Evolutionary conservation across 768 basidiomycete species (phyloP).

Genomic region (Floccularia luteovirens): DNA sequence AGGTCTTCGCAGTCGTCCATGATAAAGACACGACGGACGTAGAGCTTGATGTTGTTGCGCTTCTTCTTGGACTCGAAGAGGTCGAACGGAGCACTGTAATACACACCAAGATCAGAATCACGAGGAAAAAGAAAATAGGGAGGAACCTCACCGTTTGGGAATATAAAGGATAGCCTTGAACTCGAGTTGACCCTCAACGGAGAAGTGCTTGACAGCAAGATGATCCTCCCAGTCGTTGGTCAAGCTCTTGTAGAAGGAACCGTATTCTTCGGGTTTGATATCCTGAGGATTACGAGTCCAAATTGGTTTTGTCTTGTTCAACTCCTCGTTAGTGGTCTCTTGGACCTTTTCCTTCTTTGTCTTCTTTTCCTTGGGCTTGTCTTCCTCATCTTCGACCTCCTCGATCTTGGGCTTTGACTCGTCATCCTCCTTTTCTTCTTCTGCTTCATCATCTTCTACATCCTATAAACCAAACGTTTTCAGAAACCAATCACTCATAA

Average conservation of each 20-base stretch:
- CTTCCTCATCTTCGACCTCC: constrained; percentile 79
- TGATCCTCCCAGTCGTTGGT: constrained; percentile 99
- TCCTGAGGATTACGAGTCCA: constrained; percentile 98
- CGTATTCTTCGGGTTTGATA: constrained; percentile 91
- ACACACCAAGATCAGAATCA: constrained; percentile 7
- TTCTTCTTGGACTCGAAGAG: constrained; percentile 99
- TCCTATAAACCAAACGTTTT: constrained; percentile 42
- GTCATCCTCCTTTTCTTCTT: constrained; percentile 63
- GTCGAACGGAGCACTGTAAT: constrained; percentile 86
- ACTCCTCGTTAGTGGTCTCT: constrained; percentile 87
- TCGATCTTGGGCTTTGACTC: constrained; percentile 80
- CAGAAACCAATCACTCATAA: constrained; percentile 4
- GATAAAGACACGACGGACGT: constrained; percentile 99
- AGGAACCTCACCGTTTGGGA: constrained; percentile 74
- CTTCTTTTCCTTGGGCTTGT: constrained; percentile 86
- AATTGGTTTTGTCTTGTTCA: constrained; percentile 99
- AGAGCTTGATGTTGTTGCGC: constrained; percentile 99
- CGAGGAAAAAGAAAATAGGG: neutral
- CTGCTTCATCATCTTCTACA: constrained; percentile 79
- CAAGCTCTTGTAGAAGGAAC: constrained; percentile 97
- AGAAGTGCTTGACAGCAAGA: constrained; percentile 99
- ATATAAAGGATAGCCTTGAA: constrained; percentile 99
- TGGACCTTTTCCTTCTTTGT: constrained; percentile 91
- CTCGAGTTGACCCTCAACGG: constrained; percentile 99
- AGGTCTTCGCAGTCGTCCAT: constrained; percentile 99